Evolutionary conservation across 192 early-diverging fungal genomes (phyloP).

Genomic region (Backusella australiensis): DNA sequence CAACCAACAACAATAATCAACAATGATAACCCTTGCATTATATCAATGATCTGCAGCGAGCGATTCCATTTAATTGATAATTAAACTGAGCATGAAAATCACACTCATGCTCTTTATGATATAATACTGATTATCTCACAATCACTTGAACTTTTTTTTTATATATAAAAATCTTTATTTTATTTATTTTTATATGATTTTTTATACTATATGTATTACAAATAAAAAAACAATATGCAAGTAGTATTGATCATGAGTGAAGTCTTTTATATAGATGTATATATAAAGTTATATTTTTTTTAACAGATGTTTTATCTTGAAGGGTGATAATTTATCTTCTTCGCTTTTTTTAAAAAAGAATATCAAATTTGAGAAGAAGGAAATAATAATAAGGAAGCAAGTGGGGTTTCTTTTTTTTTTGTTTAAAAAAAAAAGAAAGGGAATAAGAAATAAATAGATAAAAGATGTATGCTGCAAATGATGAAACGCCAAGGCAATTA

Average conservation of each 20-base stretch:
- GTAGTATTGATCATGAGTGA: not conserved
- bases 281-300: slow-evolving; percentile 2
- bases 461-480: not conserved
- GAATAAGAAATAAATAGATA: not conserved
- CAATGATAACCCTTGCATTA: not conserved
- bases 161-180: not conserved
- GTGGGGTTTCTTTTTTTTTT: not conserved
- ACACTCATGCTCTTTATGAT: not conserved
- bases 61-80: not conserved
- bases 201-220: not conserved
- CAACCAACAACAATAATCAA: not conserved
- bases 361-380: not conserved
- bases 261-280: not conserved
- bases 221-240: slow-evolving; percentile 1
- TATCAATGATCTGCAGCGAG: not conserved
- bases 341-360: not conserved
- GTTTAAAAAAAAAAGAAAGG: not conserved
- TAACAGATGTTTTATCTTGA: not conserved
- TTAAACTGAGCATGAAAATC: not conserved
- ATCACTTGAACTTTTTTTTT: not conserved
- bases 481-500: slow-evolving; percentile 1
- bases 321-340: not conserved
- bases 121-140: not conserved
- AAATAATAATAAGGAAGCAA: not conserved
- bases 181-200: not conserved